A percentile compares a stretch with the other conserved stretches of the same genome.
Evolutionary conservation across 495 filamentous ascomycete species (phyloP).

Genomic region (Thozetella sp.): DNA sequence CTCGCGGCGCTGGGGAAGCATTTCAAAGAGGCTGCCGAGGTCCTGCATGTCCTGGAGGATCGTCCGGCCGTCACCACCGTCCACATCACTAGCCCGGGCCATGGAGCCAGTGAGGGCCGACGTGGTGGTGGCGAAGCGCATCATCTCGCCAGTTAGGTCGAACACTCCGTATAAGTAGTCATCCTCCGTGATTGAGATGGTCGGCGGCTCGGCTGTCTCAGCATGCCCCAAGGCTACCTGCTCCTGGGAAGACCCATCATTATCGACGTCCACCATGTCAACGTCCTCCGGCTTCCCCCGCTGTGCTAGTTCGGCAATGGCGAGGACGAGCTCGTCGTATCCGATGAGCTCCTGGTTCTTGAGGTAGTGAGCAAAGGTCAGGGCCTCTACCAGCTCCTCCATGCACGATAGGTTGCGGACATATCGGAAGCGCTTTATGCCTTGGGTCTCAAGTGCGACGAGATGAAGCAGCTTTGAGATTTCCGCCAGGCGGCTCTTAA

Average conservation of each 20-base stretch:
- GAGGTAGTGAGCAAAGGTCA: constrained; percentile 86
- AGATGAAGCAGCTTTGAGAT: constrained; percentile 68
- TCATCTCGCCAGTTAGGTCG: constrained; percentile 91
- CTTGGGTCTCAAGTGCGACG: constrained; percentile 72
- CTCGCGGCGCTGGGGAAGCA: constrained; percentile 54
- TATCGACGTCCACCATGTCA: constrained; percentile 17
- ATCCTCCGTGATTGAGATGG: constrained; percentile 67
- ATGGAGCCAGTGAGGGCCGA: constrained; percentile 65
- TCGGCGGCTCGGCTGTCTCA: constrained; percentile 23
- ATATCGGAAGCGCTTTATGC: constrained; percentile 84
- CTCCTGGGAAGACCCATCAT: constrained; percentile 12
- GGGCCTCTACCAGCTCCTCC: constrained; percentile 91
- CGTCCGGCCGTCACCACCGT: constrained; percentile 32
- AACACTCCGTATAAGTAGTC: constrained; percentile 94
- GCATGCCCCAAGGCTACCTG: background rate
- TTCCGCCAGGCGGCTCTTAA: constrained; percentile 60
- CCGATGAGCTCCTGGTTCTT: constrained; percentile 73
- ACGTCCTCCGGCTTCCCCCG: constrained; percentile 10
- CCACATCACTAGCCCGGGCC: constrained; percentile 33
- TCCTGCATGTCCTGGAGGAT: constrained; percentile 76
- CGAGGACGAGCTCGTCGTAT: constrained; percentile 52
- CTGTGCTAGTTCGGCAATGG: constrained; percentile 38
- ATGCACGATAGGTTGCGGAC: constrained; percentile 81
- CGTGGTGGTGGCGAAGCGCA: constrained; percentile 88
- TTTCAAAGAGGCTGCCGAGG: constrained; percentile 74